These are phyloP conservation scores for Rutidosis leptorrhynchoides DNA, from an alignment of 129 eudicot species.

Conservation along the genomic window DNA sequence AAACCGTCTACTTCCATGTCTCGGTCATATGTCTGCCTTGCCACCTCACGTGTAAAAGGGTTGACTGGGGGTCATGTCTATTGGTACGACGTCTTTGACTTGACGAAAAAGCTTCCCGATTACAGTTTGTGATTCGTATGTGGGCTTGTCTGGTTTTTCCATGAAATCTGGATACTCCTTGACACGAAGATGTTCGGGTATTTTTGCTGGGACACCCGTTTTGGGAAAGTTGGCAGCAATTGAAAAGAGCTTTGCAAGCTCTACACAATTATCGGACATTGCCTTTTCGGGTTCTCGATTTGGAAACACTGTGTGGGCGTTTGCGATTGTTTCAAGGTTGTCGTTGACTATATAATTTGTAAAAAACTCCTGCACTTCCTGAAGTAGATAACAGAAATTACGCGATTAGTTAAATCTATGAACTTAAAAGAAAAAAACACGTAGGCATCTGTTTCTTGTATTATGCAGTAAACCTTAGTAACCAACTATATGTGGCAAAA, in stretches of 20 bases:
- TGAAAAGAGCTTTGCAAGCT: constrained; percentile 66
- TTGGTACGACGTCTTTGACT: constrained; percentile 55
- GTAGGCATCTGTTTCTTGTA: not conserved
- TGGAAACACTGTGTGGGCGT: constrained; percentile 78
- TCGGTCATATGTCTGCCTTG: too few species aligned
- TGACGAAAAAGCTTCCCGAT: constrained; percentile 77
- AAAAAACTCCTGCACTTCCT: constrained; percentile 77
- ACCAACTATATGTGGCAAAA: not conserved
- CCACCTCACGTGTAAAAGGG: too few species aligned
- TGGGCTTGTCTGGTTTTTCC: constrained; percentile 78
- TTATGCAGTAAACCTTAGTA: not conserved
- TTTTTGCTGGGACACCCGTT: constrained; percentile 81
- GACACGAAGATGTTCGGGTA: constrained; percentile 57
- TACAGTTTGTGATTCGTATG: constrained; percentile 52
- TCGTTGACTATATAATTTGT: constrained; percentile 77
- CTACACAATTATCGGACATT: constrained; percentile 51
- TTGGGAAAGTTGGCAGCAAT: constrained; percentile 83
- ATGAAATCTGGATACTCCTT: constrained; percentile 80
- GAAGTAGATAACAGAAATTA: constrained; percentile 17
- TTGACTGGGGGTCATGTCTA: constrained; percentile 26
- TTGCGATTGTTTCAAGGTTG: constrained; percentile 73
- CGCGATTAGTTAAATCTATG: not conserved
- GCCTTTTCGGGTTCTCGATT: too few species aligned
- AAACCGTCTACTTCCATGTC: too few species aligned
- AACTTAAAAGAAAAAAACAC: not conserved